A percentile compares a stretch with the other conserved stretches of the same genome.
Conservation (phyloP, 306 rosid species). For the Trichosanthes truncata region DNA sequence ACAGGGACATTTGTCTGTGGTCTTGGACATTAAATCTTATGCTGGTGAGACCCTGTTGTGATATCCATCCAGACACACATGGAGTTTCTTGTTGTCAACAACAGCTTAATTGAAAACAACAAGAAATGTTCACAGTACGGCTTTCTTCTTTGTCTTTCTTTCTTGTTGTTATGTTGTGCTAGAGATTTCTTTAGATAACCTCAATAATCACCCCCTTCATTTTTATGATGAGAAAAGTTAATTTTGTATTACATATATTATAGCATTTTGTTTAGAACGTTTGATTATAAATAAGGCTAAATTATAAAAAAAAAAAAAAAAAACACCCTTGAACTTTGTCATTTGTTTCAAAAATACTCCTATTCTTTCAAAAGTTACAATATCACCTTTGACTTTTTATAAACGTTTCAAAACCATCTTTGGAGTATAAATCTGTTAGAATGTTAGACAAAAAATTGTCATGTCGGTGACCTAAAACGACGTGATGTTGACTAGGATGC, state of each 20-base stretch:
- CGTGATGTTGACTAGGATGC: too few relatives aligned
- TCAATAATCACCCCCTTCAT: background rate
- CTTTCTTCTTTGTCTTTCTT: background rate
- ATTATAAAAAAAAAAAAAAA: too few relatives aligned
- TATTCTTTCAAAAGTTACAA: too few relatives aligned
- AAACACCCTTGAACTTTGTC: too few relatives aligned
- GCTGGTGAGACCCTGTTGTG: background rate
- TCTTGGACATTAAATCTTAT: background rate
- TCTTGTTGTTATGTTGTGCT: background rate
- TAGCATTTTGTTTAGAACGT: background rate
- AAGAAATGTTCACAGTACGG: background rate
- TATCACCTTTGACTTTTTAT: too few relatives aligned
- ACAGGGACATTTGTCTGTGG: background rate
- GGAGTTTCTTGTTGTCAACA: background rate
- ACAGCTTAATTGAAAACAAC: constrained; percentile 5
- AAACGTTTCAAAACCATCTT: too few relatives aligned
- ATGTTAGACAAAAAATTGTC: too few relatives aligned
- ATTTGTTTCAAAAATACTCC: too few relatives aligned
- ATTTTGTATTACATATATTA: background rate
- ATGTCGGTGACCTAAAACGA: too few relatives aligned
- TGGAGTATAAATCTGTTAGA: too few relatives aligned
- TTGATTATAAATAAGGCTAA: background rate
- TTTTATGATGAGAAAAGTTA: background rate
- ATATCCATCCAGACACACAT: background rate
- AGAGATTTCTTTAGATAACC: background rate